Base-by-base conservation (phyloP, 1,284 basidiomycete species). In the Marasmius tenuissimus region DNA sequence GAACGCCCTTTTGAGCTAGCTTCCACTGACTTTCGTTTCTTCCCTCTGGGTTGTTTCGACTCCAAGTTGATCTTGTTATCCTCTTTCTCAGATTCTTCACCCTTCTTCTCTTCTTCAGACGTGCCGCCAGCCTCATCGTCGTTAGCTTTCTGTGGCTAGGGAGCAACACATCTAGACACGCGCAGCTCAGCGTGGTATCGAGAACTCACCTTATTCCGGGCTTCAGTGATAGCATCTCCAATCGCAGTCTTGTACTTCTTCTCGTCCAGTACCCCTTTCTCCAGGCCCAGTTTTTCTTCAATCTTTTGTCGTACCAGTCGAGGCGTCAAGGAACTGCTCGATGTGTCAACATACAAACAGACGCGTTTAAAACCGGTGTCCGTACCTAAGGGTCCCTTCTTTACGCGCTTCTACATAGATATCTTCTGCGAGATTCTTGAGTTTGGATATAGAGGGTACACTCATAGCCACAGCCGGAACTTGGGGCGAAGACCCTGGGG, bases 1-100 rank as follows among this genome's bases (percentile, higher is more conserved):
- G 20, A 50, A 27, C 20, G 45, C 37, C 49, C 45, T 47, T 62
- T 58, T 58, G 60, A 40, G 16, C 61, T 62, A 20, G 59, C 57
- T 35, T 68, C 67, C 12, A 45, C 38, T 22, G 48, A 49, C 38
- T 54, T 45, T 14, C 42, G 16, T 50, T 58, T 51, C 33, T 63
- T 54, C 9, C 47, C 45, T 22, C 59, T 47, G 3, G 57, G 39
- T 55, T 63, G 63, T 4, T 58, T 45, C 20, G 59, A 61, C 55
- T 55, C 61, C 12, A 35, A 37, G 14, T 22, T 39, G 16, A 39
- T 11, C n/a, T 54, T 57, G 50, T 18, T 4, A 20, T 38, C 52
- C 5, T 38, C 34, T 35, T 54, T 34, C 11, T 14, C 58, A 12
- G 50, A 7, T 51, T 40, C 48, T 51, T 59, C 58, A 6, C 14